Evolutionary conservation across 495 filamentous ascomycete genomes (phyloP).

Genomic region (Collariella sp.): DNA sequence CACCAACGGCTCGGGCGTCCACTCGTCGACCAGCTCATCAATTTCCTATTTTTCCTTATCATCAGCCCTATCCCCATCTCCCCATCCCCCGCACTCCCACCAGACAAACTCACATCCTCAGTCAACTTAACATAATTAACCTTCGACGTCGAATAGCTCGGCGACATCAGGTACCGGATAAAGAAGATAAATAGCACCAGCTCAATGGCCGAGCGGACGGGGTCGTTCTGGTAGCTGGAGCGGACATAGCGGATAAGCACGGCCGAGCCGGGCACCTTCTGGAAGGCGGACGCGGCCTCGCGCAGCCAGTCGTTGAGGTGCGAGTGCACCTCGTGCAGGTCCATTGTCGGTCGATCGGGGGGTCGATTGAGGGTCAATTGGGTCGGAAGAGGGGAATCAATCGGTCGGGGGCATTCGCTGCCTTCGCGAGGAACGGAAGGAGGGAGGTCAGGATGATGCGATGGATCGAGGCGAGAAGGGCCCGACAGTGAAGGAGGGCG

Average conservation of each 20-base stretch:
- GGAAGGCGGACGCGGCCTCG: slow-evolving; percentile 63
- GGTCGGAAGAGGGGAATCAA: not conserved
- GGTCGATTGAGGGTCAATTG: not conserved
- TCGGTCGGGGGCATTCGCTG: not conserved
- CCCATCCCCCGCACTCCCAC: not conserved
- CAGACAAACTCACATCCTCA: slow-evolving; percentile 53
- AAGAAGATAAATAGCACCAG: slow-evolving; percentile 93
- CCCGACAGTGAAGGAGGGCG: too few species aligned
- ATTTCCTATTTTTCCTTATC: slow-evolving; percentile 56
- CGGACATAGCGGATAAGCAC: slow-evolving; percentile 92
- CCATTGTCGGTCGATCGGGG: slow-evolving; percentile 45
- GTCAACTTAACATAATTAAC: slow-evolving; percentile 78
- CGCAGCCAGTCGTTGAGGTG: slow-evolving; percentile 58
- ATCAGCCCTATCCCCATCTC: not conserved
- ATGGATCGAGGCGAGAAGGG: too few species aligned
- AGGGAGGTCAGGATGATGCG: too few species aligned
- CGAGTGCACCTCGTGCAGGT: slow-evolving; percentile 69
- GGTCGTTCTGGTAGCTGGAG: slow-evolving; percentile 96
- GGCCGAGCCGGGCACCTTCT: slow-evolving; percentile 83
- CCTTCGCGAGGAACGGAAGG: too few species aligned
- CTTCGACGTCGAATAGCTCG: slow-evolving; percentile 80
- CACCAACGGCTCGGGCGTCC: slow-evolving; percentile 90
- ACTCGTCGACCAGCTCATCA: slow-evolving; percentile 94
- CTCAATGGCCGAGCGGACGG: slow-evolving; percentile 86
- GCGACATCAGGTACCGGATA: slow-evolving; percentile 82